Percentiles rank a stretch among this genome's conserved stretches.
phyloP scores from a whole-genome alignment of 2,329 filamentous ascomycete genomes.

The Monosporascus sp. region DNA sequence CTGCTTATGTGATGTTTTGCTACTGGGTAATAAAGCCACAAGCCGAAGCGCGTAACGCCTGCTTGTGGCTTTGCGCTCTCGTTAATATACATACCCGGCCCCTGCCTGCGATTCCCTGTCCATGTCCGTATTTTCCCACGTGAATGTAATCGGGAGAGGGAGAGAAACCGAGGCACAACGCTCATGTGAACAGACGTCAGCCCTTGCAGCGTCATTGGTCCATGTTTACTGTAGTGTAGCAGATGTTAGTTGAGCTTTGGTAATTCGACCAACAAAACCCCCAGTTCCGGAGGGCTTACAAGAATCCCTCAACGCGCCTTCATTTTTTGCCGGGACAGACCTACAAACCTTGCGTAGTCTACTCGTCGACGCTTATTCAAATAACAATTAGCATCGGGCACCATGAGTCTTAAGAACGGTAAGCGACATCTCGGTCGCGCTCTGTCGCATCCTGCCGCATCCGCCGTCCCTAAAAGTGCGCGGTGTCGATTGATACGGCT shows the following conservation, averaged over 20 bases:
- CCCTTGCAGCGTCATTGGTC: not conserved
- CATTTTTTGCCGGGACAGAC: conserved; percentile 3
- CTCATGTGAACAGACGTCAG: not conserved
- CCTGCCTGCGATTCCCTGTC: not conserved
- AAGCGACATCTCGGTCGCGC: conserved; percentile 21
- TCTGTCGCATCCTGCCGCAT: not conserved
- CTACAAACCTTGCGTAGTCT: not conserved
- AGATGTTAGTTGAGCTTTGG: not conserved
- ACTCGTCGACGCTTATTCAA: not conserved
- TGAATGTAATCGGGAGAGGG: not conserved
- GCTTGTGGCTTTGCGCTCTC: too few species aligned
- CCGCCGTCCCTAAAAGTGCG: not conserved
- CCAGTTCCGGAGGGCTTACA: conserved; percentile 4
- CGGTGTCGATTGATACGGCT: too few species aligned
- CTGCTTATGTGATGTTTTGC: too few species aligned
- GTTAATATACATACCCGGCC: too few species aligned
- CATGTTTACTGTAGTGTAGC: not conserved
- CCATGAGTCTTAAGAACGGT: conserved; percentile 73
- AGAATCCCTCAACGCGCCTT: conserved; percentile 3
- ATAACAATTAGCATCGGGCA: conserved; percentile 20
- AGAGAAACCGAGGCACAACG: not conserved
- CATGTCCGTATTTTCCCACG: not conserved
- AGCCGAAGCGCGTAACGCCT: too few species aligned
- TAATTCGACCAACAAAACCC: not conserved
- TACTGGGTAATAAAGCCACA: too few species aligned